Evolutionary conservation across 352 stramenopile species (phyloP).

Genomic region (Globisporangium ultimum): DNA sequence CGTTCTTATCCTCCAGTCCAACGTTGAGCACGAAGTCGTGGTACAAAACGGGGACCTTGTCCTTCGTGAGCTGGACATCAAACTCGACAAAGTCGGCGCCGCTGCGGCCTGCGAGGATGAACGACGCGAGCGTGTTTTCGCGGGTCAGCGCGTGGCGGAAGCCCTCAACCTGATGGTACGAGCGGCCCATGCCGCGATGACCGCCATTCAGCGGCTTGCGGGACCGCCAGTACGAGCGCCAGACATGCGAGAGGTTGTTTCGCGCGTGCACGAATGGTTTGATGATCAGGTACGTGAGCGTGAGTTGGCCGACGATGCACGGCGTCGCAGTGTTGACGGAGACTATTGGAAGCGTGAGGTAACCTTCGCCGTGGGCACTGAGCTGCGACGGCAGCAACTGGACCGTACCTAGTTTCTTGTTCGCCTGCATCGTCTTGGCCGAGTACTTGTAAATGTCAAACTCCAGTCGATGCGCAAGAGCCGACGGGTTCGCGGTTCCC

Average conservation of each 20-base stretch:
- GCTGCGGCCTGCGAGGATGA: conserved; percentile 60
- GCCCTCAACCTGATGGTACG: conserved; percentile 61
- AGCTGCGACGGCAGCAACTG: conserved; percentile 52
- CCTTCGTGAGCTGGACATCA: conserved; percentile 81
- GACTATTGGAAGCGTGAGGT: conserved; percentile 55
- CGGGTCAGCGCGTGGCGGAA: conserved; percentile 59
- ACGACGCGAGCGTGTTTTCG: conserved; percentile 76
- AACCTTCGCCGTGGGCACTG: conserved; percentile 42
- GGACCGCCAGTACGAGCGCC: conserved; percentile 67
- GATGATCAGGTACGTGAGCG: conserved; percentile 50
- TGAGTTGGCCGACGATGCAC: conserved; percentile 41
- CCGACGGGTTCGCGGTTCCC: background rate
- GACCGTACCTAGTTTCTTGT: conserved; percentile 30
- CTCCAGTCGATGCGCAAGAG: conserved; percentile 30
- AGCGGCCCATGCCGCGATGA: conserved; percentile 75
- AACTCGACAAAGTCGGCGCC: conserved; percentile 84
- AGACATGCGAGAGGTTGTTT: conserved; percentile 57
- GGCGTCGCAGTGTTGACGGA: conserved; percentile 1
- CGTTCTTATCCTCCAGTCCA: conserved; percentile 54
- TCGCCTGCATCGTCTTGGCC: conserved; percentile 14
- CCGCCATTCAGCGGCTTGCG: conserved; percentile 53
- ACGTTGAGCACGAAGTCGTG: conserved; percentile 75
- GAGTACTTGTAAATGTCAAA: conserved; percentile 37
- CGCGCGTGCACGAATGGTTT: conserved; percentile 46
- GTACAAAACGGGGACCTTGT: conserved; percentile 71